These are phyloP conservation scores for Barnettozyma botsteinii DNA, from an alignment of 805 yeast genomes.

Conservation along the genomic window DNA sequence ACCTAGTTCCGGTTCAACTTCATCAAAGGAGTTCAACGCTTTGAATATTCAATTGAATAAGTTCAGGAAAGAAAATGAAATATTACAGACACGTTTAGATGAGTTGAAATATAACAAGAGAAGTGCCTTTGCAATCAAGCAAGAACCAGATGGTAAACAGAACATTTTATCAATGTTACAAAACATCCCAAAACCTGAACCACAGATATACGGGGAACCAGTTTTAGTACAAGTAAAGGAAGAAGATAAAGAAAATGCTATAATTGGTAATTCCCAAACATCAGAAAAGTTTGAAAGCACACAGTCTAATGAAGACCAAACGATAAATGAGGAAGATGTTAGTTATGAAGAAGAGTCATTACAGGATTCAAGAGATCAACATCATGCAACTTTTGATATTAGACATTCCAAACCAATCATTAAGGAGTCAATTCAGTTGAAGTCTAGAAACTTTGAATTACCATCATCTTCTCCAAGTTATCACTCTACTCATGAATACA, in stretches of 20 bases:
- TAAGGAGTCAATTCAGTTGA: slow-evolving; percentile 16
- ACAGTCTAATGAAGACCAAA: slow-evolving; percentile 8
- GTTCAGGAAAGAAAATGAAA: slow-evolving; percentile 1
- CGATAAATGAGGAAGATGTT: slow-evolving; percentile 3
- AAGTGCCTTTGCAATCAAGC: neutral
- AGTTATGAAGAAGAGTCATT: neutral
- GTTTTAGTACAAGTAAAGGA: neutral
- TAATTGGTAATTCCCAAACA: neutral
- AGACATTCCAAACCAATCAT: slow-evolving; percentile 6
- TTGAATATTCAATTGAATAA: slow-evolving; percentile 8
- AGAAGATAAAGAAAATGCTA: slow-evolving; percentile 3
- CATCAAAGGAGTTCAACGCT: slow-evolving; percentile 6
- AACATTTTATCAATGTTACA: slow-evolving; percentile 7
- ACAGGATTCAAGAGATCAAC: slow-evolving; percentile 4
- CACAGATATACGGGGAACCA: too few relatives aligned
- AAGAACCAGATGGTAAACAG: neutral
- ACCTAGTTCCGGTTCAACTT: neutral
- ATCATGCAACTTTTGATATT: slow-evolving; percentile 7
- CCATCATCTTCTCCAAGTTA: slow-evolving; percentile 13
- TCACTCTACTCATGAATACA: neutral
- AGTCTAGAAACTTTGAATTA: slow-evolving; percentile 8
- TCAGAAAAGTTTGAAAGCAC: slow-evolving; percentile 2
- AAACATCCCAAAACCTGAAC: neutral
- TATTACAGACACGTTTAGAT: neutral
- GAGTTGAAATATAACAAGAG: neutral